Conservation (phyloP, 1,139 yeast species). For the Pichia sp. region DNA sequence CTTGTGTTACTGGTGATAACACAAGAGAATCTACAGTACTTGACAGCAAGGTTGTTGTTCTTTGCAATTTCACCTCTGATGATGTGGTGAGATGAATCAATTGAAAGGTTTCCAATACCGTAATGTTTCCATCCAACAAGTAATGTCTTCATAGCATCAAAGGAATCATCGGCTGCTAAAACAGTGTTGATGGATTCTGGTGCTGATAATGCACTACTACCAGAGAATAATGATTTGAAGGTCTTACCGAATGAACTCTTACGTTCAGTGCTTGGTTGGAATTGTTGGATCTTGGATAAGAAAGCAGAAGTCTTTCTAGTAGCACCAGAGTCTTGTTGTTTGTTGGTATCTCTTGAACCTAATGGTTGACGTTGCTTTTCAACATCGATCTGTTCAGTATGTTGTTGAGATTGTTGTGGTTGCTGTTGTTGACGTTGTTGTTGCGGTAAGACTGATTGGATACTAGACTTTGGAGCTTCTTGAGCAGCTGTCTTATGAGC, state of each 20-base stretch:
- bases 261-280: slow-evolving; percentile 24
- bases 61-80: slow-evolving; percentile 63
- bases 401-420: neutral
- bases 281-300: slow-evolving; percentile 57
- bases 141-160: slow-evolving; percentile 61
- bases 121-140: slow-evolving; percentile 68
- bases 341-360: slow-evolving; percentile 32
- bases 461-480: neutral
- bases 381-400: slow-evolving; percentile 9
- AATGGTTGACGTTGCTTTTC: slow-evolving; percentile 32
- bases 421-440: neutral
- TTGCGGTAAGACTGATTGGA: neutral
- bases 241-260: slow-evolving; percentile 30
- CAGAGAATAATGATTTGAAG: slow-evolving; percentile 33
- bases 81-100: slow-evolving; percentile 43
- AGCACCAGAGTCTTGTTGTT: slow-evolving; percentile 7
- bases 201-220: slow-evolving; percentile 31
- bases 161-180: slow-evolving; percentile 55
- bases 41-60: slow-evolving; percentile 58
- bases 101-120: slow-evolving; percentile 58
- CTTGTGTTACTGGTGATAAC: slow-evolving; percentile 38
- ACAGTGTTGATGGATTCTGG: slow-evolving; percentile 37
- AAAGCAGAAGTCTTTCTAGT: slow-evolving; percentile 42
- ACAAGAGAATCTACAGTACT: slow-evolving; percentile 64
- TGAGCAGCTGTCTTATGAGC: neutral